Conservation (phyloP, 2,329 filamentous ascomycete species). For the Trematosphaeria pertusa region DNA sequence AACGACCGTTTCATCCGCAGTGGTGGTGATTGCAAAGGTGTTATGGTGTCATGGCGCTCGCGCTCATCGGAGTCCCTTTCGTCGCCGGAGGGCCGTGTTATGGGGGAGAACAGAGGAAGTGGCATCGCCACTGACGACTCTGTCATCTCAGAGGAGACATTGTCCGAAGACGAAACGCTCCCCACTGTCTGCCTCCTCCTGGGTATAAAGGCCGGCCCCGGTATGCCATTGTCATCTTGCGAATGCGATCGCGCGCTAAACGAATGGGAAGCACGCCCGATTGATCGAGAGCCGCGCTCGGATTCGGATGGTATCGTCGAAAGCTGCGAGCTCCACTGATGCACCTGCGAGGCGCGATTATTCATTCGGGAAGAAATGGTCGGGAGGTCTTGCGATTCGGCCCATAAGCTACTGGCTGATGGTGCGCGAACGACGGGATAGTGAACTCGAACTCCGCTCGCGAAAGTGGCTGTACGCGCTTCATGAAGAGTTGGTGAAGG, state of each 20-base stretch:
- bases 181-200: constrained; percentile 43
- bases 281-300: constrained; percentile 44
- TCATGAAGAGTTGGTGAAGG: constrained; percentile 44
- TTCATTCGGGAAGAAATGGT: constrained; percentile 49
- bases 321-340: constrained; percentile 50
- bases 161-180: constrained; percentile 45
- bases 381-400: constrained; percentile 41
- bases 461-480: constrained; percentile 41
- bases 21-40: constrained; percentile 47
- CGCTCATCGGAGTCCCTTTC: constrained; percentile 43
- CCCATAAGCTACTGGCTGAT: constrained; percentile 45
- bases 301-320: constrained; percentile 48
- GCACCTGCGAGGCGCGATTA: constrained; percentile 40
- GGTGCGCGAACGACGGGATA: constrained; percentile 46
- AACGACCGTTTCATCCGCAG: constrained; percentile 48
- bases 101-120: constrained; percentile 45
- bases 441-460: constrained; percentile 43
- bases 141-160: constrained; percentile 35
- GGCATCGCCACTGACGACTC: constrained; percentile 45
- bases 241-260: constrained; percentile 41
- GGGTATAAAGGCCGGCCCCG: constrained; percentile 28
- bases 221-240: constrained; percentile 36
- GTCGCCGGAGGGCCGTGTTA: constrained; percentile 29
- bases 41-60: constrained; percentile 49
- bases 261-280: constrained; percentile 40